Conservation (phyloP, 352 stramenopile species). For the Pythium folliculosum region DNA sequence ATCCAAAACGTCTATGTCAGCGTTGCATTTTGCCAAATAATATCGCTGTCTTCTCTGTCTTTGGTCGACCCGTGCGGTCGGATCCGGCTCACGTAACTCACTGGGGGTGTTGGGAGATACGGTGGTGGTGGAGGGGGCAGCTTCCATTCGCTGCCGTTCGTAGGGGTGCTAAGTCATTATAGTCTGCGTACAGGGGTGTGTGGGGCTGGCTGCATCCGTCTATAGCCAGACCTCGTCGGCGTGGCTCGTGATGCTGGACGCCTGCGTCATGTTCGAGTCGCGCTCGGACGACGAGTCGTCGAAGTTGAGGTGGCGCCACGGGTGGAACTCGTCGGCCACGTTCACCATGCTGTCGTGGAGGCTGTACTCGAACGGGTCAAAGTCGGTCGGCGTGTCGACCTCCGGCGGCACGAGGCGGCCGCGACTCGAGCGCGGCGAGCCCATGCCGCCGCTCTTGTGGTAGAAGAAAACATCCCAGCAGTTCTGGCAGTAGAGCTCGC, state of each 20-base stretch:
- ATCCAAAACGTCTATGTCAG: too few species aligned
- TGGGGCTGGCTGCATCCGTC: not conserved
- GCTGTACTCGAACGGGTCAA: slow-evolving; percentile 55
- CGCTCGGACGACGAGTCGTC: slow-evolving; percentile 51
- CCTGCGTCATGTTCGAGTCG: slow-evolving; percentile 56
- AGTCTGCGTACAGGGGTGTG: not conserved
- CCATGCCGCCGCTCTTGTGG: slow-evolving; percentile 38
- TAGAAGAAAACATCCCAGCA: slow-evolving; percentile 81
- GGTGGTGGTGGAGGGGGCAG: not conserved
- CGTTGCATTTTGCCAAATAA: not conserved
- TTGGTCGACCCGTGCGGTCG: not conserved
- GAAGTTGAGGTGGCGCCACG: slow-evolving; percentile 52
- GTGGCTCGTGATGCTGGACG: slow-evolving; percentile 53
- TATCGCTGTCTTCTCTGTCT: not conserved
- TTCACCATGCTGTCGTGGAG: slow-evolving; percentile 72
- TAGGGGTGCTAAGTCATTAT: not conserved
- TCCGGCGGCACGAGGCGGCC: slow-evolving; percentile 9
- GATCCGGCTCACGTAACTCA: not conserved
- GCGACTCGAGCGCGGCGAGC: slow-evolving; percentile 12
- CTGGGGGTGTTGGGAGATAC: not conserved
- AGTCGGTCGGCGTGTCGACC: slow-evolving; percentile 36
- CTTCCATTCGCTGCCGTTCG: slow-evolving; percentile 6
- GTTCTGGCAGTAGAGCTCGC: slow-evolving; percentile 68
- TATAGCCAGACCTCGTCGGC: slow-evolving; percentile 61
- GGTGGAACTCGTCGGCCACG: slow-evolving; percentile 51